Evolutionary conservation across 1,284 basidiomycete genomes (phyloP).

Genomic region (Moesziomyces globuligerus): DNA sequence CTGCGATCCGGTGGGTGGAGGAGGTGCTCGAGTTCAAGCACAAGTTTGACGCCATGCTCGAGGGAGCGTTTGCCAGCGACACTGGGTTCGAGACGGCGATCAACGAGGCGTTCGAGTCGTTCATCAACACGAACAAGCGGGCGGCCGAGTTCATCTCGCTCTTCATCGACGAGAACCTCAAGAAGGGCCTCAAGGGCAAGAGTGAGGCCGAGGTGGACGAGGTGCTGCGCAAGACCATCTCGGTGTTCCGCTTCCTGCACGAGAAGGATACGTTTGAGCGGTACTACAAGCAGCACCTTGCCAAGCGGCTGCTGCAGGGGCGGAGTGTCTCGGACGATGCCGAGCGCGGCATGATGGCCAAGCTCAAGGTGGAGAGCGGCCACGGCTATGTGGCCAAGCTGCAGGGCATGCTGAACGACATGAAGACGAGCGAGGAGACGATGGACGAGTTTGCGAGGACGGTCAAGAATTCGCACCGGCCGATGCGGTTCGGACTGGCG

Average conservation of each 20-base stretch:
- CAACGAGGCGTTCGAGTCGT: constrained; percentile 93
- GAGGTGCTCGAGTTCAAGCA: constrained; percentile 91
- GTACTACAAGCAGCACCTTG: constrained; percentile 96
- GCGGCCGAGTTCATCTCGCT: constrained; percentile 94
- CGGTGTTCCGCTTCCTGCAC: constrained; percentile 89
- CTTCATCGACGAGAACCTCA: constrained; percentile 96
- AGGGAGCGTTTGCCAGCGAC: constrained; percentile 78
- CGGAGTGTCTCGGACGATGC: constrained; percentile 96
- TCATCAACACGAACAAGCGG: constrained; percentile 88
- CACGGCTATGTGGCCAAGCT: constrained; percentile 97
- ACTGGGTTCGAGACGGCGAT: constrained; percentile 80
- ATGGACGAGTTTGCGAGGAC: constrained; percentile 79
- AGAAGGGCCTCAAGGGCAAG: constrained; percentile 95
- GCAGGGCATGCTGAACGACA: constrained; percentile 99
- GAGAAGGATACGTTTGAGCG: constrained; percentile 98
- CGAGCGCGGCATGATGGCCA: constrained; percentile 95
- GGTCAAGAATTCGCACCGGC: constrained; percentile 72
- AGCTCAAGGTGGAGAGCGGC: constrained; percentile 96
- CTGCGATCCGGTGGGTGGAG: constrained; percentile 92
- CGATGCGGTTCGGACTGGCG: constrained; percentile 79
- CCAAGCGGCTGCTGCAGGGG: constrained; percentile 85
- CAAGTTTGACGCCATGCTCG: constrained; percentile 83
- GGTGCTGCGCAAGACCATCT: constrained; percentile 93
- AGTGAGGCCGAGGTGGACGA: constrained; percentile 88
- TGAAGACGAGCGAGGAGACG: constrained; percentile 87